Base-by-base conservation (phyloP, 768 basidiomycete genomes). In the Auriscalpium vulgare region DNA sequence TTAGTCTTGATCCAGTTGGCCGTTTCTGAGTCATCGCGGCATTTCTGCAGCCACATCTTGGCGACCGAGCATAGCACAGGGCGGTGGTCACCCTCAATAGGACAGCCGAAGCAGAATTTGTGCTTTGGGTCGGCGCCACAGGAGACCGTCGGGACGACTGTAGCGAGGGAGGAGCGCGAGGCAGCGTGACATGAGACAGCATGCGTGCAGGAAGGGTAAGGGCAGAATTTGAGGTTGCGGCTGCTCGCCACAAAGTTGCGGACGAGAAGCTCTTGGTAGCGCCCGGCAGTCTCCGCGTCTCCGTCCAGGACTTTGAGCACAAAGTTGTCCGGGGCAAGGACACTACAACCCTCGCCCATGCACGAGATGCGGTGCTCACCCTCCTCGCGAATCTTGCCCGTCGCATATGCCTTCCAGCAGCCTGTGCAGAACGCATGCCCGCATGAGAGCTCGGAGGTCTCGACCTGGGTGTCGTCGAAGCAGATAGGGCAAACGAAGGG, bases 1-100 rank as follows among this genome's bases (percentile, higher is more conserved):
- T 99, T 97, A 60, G 94, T 97, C 81, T 91, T 93, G 77, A 99
- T 93, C 97, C 97, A 99, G 70, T 99, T 98, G 23, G 94, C 92
- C 16, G 97, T 99, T 74, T 99, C 97, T 60, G 88, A 91, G 68
- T 99, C 97, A 69, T 99, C 97, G 51, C 84, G 82, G 71, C 97
- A 98, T 72, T 99, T 98, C 81, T 88, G 91, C 65, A 95, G 72
- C 97, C 97, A 99, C 77, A 93, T 80, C 75, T 79, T 85, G 59
- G 94, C 91, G 21, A 95, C 87, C 6, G 72, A 76, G 70, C 97
- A 99, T 49, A 97, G 79, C 46, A 97, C 84, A 0, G 97, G 97
- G 35, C 92, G 81, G 67, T 99, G 97, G 68, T 95, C 93, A 61
- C 78, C 81, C 65, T 93, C 88, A 61, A 92, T 81, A 46, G 83